Evolutionary conservation across 768 basidiomycete genomes (phyloP), one percentile per base, ranked within the genome.

Genomic region (Piloderma croceum): DNA sequence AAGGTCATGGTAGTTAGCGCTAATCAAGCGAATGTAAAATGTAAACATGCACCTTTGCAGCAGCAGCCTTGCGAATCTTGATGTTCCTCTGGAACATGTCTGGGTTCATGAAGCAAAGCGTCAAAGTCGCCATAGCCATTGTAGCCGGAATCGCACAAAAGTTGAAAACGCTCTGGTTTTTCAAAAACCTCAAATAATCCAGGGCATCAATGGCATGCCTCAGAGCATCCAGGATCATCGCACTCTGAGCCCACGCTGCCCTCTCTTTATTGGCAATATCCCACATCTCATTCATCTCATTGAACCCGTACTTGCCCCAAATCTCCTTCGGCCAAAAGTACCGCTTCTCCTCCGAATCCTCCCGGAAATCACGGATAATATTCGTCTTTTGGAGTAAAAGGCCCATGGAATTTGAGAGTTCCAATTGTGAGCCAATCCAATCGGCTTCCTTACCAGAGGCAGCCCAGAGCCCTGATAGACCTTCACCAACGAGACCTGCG

Each of bases 271-370:
- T 71, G 13, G 67, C 74, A 3, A 76, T 67, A 31, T 69, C 65
- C 43, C 69, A 72, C 72, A 91, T 67, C 41, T 91, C 82, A 44
- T 71, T 64, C 68, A 88, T 72, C 34, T 88, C 75, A 38, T 62
- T 64, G 64, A 92, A 90, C 4, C 81, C 82, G 47, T 84, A 83
- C 41, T 69, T 70, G 5, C 72, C 79, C 90, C 90, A 98, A 33
- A 99, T 90, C 59, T 91, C 91, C 34, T 72, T 74, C 0, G 94
- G 94, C 93, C 96, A 99, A 72, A 97, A 98, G 56, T 76, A 85
- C 31, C 94, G 77, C 6, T 71, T 68, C 19, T 93, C 74, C 31
- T 93, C 83, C 11, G 79, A 73, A 59, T 99, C 94, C 61, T 99
- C 94, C 33, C 85, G 79, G 67, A 79, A 89, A 62, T 99, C 94